These are phyloP conservation scores for Phoma sp. DNA, from an alignment of 2,329 filamentous ascomycete genomes.

Conservation along the genomic window DNA sequence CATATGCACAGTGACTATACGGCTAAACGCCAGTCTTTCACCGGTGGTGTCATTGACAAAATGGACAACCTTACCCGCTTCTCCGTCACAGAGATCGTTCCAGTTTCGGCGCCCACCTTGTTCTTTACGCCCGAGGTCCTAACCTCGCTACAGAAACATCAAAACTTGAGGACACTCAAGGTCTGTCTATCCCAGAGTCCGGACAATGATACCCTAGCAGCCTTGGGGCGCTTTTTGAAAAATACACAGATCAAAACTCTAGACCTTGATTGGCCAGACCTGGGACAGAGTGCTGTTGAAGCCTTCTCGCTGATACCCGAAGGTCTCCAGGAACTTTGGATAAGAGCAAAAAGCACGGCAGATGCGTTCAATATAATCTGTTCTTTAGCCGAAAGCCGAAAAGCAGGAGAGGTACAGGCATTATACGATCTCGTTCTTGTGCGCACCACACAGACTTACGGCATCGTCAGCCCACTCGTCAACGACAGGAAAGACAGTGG, in stretches of 20 bases:
- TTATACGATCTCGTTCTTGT: conserved; percentile 31
- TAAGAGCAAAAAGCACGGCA: conserved; percentile 19
- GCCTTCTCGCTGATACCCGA: conserved; percentile 19
- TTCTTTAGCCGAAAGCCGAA: conserved; percentile 15
- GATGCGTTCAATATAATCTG: conserved; percentile 25
- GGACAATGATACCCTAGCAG: conserved; percentile 19
- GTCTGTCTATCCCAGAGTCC: conserved; percentile 28
- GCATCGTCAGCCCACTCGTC: not conserved
- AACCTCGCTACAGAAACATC: conserved; percentile 24
- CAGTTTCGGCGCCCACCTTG: conserved; percentile 14
- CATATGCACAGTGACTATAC: conserved; percentile 20
- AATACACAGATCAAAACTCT: conserved; percentile 23
- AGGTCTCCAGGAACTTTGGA: conserved; percentile 24
- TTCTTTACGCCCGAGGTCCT: conserved; percentile 34
- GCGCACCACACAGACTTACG: conserved; percentile 12
- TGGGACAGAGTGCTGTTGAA: conserved; percentile 24
- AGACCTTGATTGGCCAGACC: conserved; percentile 37
- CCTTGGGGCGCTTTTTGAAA: conserved; percentile 25
- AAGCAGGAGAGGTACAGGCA: conserved; percentile 13
- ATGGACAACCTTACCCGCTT: conserved; percentile 28
- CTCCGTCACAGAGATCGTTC: conserved; percentile 23
- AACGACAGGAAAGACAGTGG: conserved; percentile 10
- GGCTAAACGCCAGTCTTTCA: conserved; percentile 25
- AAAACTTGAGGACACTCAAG: conserved; percentile 21
- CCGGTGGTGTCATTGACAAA: conserved; percentile 20